Conservation (phyloP, 805 yeast genomes). For the Yarrowia sp. region DNA sequence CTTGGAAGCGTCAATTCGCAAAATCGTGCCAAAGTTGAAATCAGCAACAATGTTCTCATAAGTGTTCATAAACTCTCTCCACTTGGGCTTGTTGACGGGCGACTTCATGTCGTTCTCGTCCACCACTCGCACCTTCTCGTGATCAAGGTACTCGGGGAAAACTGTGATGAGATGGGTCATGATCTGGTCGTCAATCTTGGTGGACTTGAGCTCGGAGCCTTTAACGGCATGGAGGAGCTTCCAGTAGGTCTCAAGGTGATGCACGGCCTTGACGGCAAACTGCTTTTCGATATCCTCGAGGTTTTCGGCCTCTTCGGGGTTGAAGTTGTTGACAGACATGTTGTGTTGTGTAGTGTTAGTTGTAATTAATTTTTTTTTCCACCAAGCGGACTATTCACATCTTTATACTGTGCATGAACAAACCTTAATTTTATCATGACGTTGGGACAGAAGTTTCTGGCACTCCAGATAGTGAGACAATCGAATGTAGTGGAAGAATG, state of each 20-base stretch:
- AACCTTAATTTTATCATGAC: too few relatives aligned
- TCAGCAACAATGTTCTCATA: conserved; percentile 83
- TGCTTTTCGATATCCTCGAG: conserved; percentile 95
- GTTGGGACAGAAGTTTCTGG: too few relatives aligned
- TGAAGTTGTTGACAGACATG: conserved; percentile 44
- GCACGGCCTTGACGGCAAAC: conserved; percentile 96
- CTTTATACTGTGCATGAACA: neutral
- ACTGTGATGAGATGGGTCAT: conserved; percentile 48
- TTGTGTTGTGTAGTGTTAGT: neutral
- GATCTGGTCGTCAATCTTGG: conserved; percentile 43
- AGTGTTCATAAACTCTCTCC: conserved; percentile 83
- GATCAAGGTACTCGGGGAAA: conserved; percentile 85
- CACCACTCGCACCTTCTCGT: conserved; percentile 55
- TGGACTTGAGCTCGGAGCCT: conserved; percentile 69
- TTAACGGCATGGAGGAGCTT: conserved; percentile 64
- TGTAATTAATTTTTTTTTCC: neutral
- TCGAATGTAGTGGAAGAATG: neutral
- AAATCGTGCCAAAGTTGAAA: conserved; percentile 90
- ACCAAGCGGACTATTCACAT: neutral
- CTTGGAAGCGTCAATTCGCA: conserved; percentile 66
- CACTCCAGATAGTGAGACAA: neutral
- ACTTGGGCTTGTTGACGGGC: conserved; percentile 72
- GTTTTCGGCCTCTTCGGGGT: conserved; percentile 91
- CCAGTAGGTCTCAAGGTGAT: conserved; percentile 85
- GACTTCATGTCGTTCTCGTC: conserved; percentile 82